A percentile compares a stretch with the other conserved stretches of the same genome.
phyloP scores from a whole-genome alignment of 75 land plant genomes.

The Larix kaempferi region DNA sequence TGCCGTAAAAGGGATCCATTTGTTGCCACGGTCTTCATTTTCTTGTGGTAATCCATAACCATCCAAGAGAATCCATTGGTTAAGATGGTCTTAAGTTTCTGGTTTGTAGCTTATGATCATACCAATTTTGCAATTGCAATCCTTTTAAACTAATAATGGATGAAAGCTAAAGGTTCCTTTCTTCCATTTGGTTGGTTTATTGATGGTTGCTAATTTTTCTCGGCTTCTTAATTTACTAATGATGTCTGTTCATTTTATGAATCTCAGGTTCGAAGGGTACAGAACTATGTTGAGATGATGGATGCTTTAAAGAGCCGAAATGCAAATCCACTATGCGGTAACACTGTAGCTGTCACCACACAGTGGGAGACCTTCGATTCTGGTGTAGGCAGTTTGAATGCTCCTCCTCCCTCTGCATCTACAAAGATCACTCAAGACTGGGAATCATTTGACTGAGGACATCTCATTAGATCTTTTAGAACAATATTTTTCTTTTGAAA shows the following conservation, averaged over 20 bases:
- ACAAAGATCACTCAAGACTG: constrained; percentile 47
- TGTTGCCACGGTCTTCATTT: background rate
- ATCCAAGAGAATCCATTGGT: background rate
- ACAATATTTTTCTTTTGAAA: background rate
- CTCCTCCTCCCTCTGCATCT: constrained; percentile 42
- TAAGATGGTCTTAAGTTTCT: background rate
- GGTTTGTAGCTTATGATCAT: background rate
- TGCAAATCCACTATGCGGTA: constrained; percentile 50
- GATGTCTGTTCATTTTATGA: background rate
- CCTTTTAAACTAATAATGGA: background rate
- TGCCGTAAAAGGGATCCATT: background rate
- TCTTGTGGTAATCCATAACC: background rate
- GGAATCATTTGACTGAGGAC: constrained; percentile 45
- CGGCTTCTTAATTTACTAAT: background rate
- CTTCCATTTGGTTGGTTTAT: background rate
- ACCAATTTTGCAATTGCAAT: background rate
- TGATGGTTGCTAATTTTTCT: background rate
- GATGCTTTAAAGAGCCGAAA: constrained; percentile 38
- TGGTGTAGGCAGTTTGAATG: constrained; percentile 51
- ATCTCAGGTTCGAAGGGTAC: constrained; percentile 50
- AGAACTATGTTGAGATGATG: constrained; percentile 38
- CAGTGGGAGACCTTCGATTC: constrained; percentile 83
- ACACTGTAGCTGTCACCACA: constrained; percentile 53
- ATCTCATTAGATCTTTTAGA: background rate
- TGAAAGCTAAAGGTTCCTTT: background rate